Evolutionary conservation across 2,329 filamentous ascomycete genomes (phyloP).

Genomic region (Xylariales sp.): DNA sequence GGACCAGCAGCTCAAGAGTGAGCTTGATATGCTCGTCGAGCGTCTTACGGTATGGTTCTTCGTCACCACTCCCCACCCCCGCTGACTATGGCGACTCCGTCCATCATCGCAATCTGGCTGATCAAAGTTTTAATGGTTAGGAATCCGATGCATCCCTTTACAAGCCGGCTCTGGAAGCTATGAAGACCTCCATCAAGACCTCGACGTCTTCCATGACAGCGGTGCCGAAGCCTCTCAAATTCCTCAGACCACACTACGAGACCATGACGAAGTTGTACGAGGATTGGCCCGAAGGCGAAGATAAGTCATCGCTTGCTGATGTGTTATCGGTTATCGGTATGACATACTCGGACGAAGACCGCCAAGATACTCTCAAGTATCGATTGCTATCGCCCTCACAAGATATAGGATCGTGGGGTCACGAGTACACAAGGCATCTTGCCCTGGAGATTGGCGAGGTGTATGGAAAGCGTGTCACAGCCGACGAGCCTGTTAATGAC

Average conservation of each 20-base stretch:
- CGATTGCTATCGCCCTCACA: conserved; percentile 83
- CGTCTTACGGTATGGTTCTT: conserved; percentile 75
- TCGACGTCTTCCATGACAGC: conserved; percentile 99
- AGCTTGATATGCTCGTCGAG: conserved; percentile 97
- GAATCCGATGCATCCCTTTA: conserved; percentile 85
- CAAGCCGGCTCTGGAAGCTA: conserved; percentile 87
- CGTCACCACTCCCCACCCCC: no score
- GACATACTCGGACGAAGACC: conserved; percentile 96
- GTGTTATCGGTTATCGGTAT: conserved; percentile 96
- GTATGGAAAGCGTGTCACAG: conserved; percentile 79
- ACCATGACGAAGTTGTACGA: conserved; percentile 84
- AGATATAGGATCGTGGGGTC: conserved; percentile 95
- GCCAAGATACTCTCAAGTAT: conserved; percentile 94
- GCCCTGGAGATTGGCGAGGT: conserved; percentile 95
- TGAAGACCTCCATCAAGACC: conserved; percentile 98
- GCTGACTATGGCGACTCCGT: no score
- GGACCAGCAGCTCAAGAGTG: conserved; percentile 95
- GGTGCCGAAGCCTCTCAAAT: conserved; percentile 96
- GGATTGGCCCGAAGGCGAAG: conserved; percentile 75
- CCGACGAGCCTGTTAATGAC: conserved; percentile 80
- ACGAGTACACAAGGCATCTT: conserved; percentile 95
- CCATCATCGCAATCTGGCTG: no score
- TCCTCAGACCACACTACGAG: conserved; percentile 94
- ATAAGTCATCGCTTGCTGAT: conserved; percentile 89
- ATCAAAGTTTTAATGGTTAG: conserved; percentile 46